These are phyloP conservation scores for Cydonia oblonga DNA, from an alignment of 331 rosid genomes.

Conservation along the genomic window DNA sequence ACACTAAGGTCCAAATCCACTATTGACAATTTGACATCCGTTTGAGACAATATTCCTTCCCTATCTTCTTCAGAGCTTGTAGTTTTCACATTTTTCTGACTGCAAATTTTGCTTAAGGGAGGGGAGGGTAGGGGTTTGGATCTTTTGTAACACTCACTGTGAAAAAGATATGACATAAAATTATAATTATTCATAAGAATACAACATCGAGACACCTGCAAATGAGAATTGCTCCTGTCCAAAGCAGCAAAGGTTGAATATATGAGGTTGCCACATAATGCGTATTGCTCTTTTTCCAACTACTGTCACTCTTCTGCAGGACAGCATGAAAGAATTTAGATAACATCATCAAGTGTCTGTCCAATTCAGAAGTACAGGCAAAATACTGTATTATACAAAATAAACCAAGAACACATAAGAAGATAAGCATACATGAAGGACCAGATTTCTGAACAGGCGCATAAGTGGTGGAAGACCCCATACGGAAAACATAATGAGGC, in stretches of 20 bases:
- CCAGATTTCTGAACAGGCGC: conserved; percentile 40
- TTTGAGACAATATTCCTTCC: neutral
- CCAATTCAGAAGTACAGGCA: neutral
- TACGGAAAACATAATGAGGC: conserved; percentile 54
- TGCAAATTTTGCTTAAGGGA: neutral
- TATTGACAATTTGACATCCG: neutral
- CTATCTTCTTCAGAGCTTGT: neutral
- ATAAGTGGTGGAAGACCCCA: conserved; percentile 81
- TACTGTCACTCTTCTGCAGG: conserved; percentile 62
- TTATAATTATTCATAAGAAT: neutral
- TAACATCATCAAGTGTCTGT: neutral
- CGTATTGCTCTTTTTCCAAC: conserved; percentile 79
- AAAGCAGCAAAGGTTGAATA: conserved; percentile 70
- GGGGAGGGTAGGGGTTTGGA: neutral
- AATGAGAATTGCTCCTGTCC: conserved; percentile 77
- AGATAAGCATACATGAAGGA: conserved; percentile 41
- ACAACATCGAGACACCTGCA: conserved; percentile 59
- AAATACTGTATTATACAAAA: conserved; percentile 2
- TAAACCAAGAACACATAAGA: conserved; percentile 7
- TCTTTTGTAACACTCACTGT: neutral
- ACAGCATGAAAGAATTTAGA: neutral
- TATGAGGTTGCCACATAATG: conserved; percentile 50
- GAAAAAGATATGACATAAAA: neutral
- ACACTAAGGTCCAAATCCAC: neutral
- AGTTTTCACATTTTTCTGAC: neutral